phyloP scores from a whole-genome alignment of 2,329 filamentous ascomycete species.

The Uncinocarpus reesii region DNA sequence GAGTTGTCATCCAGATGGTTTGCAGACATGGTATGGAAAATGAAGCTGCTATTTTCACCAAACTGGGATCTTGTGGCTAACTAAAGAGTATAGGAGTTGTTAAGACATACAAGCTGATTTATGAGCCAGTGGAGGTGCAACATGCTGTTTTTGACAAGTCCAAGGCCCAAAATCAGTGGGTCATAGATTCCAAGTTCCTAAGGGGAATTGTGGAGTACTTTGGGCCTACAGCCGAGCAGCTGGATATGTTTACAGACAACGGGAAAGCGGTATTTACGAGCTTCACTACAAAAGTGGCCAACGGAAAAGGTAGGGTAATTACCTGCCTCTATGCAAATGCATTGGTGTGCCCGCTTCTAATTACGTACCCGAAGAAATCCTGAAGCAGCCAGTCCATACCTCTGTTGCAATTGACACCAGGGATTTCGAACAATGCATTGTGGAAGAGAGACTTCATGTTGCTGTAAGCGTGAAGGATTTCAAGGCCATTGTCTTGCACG shows the following conservation, averaged over 20 bases:
- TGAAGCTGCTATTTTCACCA: not conserved
- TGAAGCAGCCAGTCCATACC: constrained; percentile 56
- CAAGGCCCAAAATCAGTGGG: constrained; percentile 49
- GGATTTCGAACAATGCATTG: constrained; percentile 52
- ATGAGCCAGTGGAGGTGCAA: constrained; percentile 52
- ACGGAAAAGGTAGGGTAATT: constrained; percentile 45
- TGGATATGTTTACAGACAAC: constrained; percentile 51
- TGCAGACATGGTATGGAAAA: constrained; percentile 46
- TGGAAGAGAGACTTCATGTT: constrained; percentile 51
- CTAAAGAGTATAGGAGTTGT: constrained; percentile 43
- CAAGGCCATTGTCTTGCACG: constrained; percentile 53
- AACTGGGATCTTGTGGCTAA: not conserved
- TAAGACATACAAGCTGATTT: constrained; percentile 55
- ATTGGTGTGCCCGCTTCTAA: constrained; percentile 7
- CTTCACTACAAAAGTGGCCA: constrained; percentile 54
- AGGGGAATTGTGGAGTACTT: constrained; percentile 56
- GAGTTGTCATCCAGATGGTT: constrained; percentile 52
- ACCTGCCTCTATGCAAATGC: not conserved
- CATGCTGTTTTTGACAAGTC: constrained; percentile 54
- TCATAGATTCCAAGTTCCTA: constrained; percentile 46
- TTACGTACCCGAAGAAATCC: constrained; percentile 41
- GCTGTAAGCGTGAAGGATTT: constrained; percentile 57
- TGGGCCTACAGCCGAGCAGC: constrained; percentile 52
- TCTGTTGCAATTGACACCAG: constrained; percentile 51
- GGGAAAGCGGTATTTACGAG: constrained; percentile 53